A percentile compares a stretch with the other conserved stretches of the same genome.
Evolutionary conservation across 495 filamentous ascomycete species (phyloP).

Genomic region (Xylaria grammica): DNA sequence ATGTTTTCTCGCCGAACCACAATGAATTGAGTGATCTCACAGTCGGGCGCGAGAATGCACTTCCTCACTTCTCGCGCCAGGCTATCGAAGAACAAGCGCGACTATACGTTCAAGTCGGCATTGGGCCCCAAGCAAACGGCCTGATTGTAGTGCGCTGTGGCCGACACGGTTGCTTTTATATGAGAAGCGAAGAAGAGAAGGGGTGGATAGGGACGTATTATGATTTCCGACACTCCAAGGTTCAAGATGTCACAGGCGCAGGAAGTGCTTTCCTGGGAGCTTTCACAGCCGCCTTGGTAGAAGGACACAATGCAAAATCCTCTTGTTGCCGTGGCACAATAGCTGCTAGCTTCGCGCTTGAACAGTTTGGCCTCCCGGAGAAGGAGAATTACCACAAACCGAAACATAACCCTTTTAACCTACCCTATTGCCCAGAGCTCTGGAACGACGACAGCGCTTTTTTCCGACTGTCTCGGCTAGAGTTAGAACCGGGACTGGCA

Average conservation of each 20-base stretch:
- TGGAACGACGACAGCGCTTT: not conserved
- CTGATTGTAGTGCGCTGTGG: slow-evolving; percentile 5
- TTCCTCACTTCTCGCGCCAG: not conserved
- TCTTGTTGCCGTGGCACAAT: not conserved
- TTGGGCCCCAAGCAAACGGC: not conserved
- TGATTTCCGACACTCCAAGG: not conserved
- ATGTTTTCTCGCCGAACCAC: not conserved
- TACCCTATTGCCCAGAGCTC: not conserved
- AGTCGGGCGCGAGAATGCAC: no score
- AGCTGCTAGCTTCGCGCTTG: slow-evolving; percentile 8
- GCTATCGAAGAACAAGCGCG: not conserved
- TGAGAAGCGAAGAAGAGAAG: not conserved
- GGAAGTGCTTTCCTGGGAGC: slow-evolving; percentile 11
- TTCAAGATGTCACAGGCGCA: not conserved
- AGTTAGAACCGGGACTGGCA: no score
- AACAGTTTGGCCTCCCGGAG: slow-evolving; percentile 5
- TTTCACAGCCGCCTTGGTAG: not conserved
- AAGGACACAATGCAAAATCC: not conserved
- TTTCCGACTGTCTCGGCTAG: not conserved
- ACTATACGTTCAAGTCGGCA: not conserved
- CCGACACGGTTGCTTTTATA: slow-evolving; percentile 4
- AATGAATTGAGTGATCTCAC: not conserved
- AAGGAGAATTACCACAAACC: no score
- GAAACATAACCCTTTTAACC: no score
- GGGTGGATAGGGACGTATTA: not conserved